These are phyloP conservation scores for Pezicula rhizophila DNA, from an alignment of 2,329 filamentous ascomycete species.

Conservation along the genomic window DNA sequence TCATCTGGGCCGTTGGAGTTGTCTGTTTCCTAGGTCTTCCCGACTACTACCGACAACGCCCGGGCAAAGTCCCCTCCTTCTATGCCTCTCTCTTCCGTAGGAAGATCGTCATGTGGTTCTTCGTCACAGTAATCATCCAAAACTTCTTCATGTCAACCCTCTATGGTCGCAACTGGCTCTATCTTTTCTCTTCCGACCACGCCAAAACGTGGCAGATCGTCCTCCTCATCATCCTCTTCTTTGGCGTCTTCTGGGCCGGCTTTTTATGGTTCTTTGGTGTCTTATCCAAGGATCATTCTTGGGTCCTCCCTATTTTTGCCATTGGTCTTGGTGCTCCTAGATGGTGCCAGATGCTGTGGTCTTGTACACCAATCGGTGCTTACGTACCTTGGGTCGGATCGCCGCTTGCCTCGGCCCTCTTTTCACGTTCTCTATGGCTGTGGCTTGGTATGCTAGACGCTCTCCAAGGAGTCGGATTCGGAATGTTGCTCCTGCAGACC, in stretches of 20 bases:
- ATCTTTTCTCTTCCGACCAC: constrained; percentile 25
- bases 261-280: constrained; percentile 45
- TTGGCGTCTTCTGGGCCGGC: constrained; percentile 47
- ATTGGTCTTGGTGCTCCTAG: constrained; percentile 60
- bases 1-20: constrained; percentile 50
- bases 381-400: constrained; percentile 58
- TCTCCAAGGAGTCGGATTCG: constrained; percentile 59
- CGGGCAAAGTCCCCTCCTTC: constrained; percentile 59
- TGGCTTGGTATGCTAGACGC: constrained; percentile 63
- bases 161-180: constrained; percentile 63
- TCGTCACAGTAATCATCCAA: constrained; percentile 56
- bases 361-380: constrained; percentile 50
- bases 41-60: constrained; percentile 59
- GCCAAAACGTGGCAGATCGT: constrained; percentile 52
- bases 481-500: constrained; percentile 62
- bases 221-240: constrained; percentile 50
- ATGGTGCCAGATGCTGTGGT: constrained; percentile 65
- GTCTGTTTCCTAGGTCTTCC: constrained; percentile 55
- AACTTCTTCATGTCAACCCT: constrained; percentile 62
- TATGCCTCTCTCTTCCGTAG: constrained; percentile 55
- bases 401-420: constrained; percentile 46
- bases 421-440: constrained; percentile 55
- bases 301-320: constrained; percentile 62
- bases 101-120: constrained; percentile 63
- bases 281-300: constrained; percentile 55